Conservation (phyloP, 2,329 filamentous ascomycete genomes). For the Ilyonectria destructans region DNA sequence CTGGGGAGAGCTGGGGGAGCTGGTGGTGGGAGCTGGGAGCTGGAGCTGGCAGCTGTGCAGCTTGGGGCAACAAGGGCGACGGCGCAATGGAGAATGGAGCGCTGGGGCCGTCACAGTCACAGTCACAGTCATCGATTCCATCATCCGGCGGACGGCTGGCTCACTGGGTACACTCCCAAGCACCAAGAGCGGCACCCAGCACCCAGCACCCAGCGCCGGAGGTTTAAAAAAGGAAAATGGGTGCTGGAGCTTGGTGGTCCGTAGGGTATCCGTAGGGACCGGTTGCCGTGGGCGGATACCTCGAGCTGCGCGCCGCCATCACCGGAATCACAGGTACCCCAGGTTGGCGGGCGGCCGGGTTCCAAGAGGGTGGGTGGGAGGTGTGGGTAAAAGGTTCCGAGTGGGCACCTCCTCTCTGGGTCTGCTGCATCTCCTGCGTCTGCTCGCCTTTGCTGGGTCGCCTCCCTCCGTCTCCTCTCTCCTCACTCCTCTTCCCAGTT, state of each 20-base stretch:
- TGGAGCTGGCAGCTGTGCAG: constrained; percentile 2
- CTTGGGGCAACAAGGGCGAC: constrained; percentile 8
- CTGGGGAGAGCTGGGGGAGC: constrained; percentile 16
- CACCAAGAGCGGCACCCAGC: background rate
- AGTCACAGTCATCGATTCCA: constrained; percentile 27
- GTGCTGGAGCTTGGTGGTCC: background rate
- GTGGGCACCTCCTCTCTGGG: background rate
- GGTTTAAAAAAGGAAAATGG: background rate
- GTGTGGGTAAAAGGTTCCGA: constrained; percentile 9
- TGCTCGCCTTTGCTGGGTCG: background rate
- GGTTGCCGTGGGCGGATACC: background rate
- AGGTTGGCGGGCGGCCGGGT: background rate
- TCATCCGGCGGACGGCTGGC: constrained; percentile 11
- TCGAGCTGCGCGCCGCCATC: background rate
- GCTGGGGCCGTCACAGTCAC: constrained; percentile 12
- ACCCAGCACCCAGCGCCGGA: background rate
- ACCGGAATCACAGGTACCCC: constrained; percentile 7
- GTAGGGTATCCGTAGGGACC: background rate
- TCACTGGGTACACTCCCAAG: constrained; percentile 33
- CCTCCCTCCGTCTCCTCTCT: background rate
- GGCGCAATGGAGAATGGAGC: constrained; percentile 20
- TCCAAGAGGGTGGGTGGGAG: background rate
- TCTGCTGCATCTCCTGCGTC: background rate
- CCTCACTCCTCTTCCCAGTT: background rate
- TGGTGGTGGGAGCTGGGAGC: constrained; percentile 8